Conservation (phyloP, 805 yeast species). For the Torulaspora quercuum region DNA sequence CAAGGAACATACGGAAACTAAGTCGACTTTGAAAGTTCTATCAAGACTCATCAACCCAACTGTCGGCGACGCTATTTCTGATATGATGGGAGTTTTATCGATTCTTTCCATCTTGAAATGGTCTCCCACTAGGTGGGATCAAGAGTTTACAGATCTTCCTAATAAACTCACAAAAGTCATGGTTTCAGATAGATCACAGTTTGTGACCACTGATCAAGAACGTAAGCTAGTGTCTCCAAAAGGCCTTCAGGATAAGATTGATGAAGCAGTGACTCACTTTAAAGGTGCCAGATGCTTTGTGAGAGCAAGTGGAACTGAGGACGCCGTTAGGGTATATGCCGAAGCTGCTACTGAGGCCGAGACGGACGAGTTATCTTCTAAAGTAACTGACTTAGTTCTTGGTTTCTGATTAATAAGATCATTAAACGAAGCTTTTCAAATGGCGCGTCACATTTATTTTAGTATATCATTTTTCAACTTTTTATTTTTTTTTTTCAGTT, state of each 20-base stretch:
- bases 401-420: constrained; percentile 4
- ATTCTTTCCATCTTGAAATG: constrained; percentile 55
- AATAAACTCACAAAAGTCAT: constrained; percentile 76
- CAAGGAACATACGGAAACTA: constrained; percentile 39
- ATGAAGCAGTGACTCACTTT: constrained; percentile 54
- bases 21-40: constrained; percentile 54
- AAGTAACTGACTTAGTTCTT: constrained; percentile 40
- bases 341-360: constrained; percentile 63
- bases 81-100: constrained; percentile 71
- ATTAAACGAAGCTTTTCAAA: too few relatives aligned
- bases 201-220: constrained; percentile 89
- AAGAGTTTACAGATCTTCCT: constrained; percentile 78
- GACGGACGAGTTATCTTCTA: constrained; percentile 45
- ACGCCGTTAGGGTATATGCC: constrained; percentile 93
- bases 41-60: constrained; percentile 85
- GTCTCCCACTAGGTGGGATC: constrained; percentile 70
- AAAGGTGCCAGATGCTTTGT: constrained; percentile 80
- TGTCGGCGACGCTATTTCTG: constrained; percentile 98
- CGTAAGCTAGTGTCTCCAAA: constrained; percentile 70
- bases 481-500: constrained; percentile 3
- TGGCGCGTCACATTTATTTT: too few relatives aligned
- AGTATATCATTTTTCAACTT: too few relatives aligned
- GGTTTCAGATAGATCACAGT: constrained; percentile 75
- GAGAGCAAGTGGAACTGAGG: constrained; percentile 96
- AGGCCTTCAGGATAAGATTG: constrained; percentile 74